Percentiles rank a stretch among this genome's conserved stretches.
These are phyloP conservation scores for Phyllosticta ampelicida DNA, from an alignment of 2,329 filamentous ascomycete species.

Conservation along the genomic window DNA sequence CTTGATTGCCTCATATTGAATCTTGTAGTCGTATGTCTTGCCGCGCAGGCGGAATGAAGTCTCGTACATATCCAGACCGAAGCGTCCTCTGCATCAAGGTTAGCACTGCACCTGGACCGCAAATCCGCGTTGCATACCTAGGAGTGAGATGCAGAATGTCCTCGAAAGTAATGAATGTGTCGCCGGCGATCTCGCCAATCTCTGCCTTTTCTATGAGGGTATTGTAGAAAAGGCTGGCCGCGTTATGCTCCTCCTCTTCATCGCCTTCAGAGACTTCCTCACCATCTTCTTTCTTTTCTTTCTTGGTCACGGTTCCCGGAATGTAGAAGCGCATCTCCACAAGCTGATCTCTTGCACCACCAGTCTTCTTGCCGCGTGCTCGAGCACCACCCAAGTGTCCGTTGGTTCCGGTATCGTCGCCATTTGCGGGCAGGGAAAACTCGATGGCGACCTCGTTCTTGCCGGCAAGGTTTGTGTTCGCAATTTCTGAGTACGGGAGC, in stretches of 20 bases:
- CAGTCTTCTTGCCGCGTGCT: constrained; percentile 76
- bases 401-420: constrained; percentile 61
- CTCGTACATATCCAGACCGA: constrained; percentile 99
- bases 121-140: constrained; percentile 44
- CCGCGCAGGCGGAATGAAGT: constrained; percentile 91
- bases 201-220: constrained; percentile 97
- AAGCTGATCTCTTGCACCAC: constrained; percentile 80
- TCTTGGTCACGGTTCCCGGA: constrained; percentile 67
- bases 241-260: constrained; percentile 77
- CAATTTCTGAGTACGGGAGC: constrained; percentile 92
- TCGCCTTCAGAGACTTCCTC: constrained; percentile 50
- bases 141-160: constrained; percentile 96
- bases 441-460: constrained; percentile 97
- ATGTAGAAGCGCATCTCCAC: constrained; percentile 99
- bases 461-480: constrained; percentile 92
- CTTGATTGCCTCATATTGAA: constrained; percentile 94
- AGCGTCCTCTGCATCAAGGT: constrained; percentile 64
- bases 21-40: constrained; percentile 99
- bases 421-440: constrained; percentile 66
- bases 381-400: constrained; percentile 62
- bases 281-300: constrained; percentile 59
- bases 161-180: constrained; percentile 94
- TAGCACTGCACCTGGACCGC: constrained; percentile 14
- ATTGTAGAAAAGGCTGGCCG: constrained; percentile 95
- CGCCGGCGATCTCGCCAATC: constrained; percentile 97